Evolutionary conservation across 73 alveolate species (phyloP).

Genomic region (Paramecium sexaurelia): DNA sequence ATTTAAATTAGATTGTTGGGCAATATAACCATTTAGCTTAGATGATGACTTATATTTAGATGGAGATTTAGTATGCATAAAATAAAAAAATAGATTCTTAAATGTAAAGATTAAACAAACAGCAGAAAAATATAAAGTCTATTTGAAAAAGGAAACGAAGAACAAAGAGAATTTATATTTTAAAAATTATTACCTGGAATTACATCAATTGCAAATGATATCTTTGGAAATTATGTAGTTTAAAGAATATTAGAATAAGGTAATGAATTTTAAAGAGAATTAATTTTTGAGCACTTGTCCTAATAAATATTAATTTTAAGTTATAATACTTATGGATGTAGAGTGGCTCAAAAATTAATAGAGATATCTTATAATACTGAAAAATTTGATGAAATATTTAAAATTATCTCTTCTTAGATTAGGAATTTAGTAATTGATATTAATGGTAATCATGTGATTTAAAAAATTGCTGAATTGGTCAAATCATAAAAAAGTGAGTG

Average conservation of each 20-base stretch:
- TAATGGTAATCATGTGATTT: conserved; percentile 13
- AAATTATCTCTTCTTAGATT: neutral
- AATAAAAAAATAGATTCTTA: neutral
- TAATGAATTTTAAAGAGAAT: neutral
- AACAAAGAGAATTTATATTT: conserved; percentile 17
- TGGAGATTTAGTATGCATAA: neutral
- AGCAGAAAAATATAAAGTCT: neutral
- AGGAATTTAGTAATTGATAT: neutral
- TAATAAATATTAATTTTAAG: neutral
- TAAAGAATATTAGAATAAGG: conserved; percentile 10
- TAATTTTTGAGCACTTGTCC: neutral
- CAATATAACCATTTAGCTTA: neutral
- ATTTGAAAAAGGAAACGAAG: conserved; percentile 28
- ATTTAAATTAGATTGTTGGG: conserved; percentile 18
- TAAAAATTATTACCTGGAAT: conserved; percentile 1
- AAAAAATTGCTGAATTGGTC: neutral
- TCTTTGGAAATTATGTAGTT: neutral
- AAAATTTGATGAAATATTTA: neutral
- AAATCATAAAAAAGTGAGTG: neutral
- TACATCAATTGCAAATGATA: neutral
- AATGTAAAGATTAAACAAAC: neutral
- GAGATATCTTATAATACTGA: neutral
- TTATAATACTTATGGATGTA: conserved; percentile 12
- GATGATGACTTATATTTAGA: neutral
- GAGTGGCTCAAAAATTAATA: neutral